Evolutionary conservation across 768 basidiomycete species (phyloP).

Genomic region (Rubroboletus pulcherrimus): DNA sequence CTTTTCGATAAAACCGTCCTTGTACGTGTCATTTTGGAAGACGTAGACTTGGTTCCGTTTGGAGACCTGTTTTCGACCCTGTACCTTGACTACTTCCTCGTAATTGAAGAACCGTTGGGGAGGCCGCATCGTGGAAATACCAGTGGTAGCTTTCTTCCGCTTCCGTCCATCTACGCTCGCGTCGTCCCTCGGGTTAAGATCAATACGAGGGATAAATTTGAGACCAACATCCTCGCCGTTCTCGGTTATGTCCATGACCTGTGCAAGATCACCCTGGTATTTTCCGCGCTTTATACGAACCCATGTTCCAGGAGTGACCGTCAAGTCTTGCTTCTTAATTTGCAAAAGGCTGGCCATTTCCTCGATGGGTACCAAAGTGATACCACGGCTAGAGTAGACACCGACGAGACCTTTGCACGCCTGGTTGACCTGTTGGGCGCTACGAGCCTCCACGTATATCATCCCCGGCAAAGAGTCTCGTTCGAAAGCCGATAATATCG

Average conservation of each 20-base stretch:
- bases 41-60: conserved; percentile 74
- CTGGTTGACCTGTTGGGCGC: conserved; percentile 77
- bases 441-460: conserved; percentile 94
- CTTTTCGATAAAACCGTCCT: conserved; percentile 94
- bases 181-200: conserved; percentile 88
- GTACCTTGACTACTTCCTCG: conserved; percentile 87
- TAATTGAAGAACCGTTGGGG: conserved; percentile 91
- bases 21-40: conserved; percentile 92
- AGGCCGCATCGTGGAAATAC: conserved; percentile 64
- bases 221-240: conserved; percentile 90
- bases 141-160: conserved; percentile 61
- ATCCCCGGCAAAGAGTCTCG: conserved; percentile 93
- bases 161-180: conserved; percentile 65
- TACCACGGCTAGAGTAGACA: conserved; percentile 79
- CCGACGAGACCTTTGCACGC: conserved; percentile 91
- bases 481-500: conserved; percentile 92
- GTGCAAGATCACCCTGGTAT: conserved; percentile 92
- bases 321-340: conserved; percentile 91
- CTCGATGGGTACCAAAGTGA: conserved; percentile 86
- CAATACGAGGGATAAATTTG: conserved; percentile 96
- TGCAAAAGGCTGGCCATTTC: conserved; percentile 97
- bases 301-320: conserved; percentile 85
- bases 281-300: conserved; percentile 92
- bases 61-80: conserved; percentile 71
- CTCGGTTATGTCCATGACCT: conserved; percentile 91